Evolutionary conservation across 768 basidiomycete genomes (phyloP).

Genomic region (Rubroboletus satanas): DNA sequence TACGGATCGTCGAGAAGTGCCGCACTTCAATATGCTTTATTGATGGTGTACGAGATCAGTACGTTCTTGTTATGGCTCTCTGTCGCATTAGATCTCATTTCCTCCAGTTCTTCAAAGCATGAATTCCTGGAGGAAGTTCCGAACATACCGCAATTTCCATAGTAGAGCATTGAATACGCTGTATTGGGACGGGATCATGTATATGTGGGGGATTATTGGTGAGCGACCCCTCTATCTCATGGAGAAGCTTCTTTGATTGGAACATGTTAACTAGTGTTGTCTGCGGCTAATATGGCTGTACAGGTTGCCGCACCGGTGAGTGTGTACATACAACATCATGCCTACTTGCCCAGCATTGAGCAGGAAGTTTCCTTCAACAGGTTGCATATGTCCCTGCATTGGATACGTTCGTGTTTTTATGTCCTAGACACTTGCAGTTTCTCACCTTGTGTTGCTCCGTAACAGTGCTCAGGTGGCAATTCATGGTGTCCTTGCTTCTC

Average conservation of each 20-base stretch:
- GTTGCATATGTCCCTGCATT: constrained; percentile 10
- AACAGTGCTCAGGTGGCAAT: constrained; percentile 27
- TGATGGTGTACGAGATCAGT: constrained; percentile 22
- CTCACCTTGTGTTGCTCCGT: constrained; percentile 3
- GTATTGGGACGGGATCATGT: constrained; percentile 26
- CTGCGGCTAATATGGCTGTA: constrained; percentile 11
- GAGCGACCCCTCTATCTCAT: not conserved
- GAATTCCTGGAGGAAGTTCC: constrained; percentile 23
- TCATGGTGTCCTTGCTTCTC: constrained; percentile 24
- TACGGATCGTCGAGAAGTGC: constrained; percentile 11
- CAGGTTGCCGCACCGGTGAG: constrained; percentile 19
- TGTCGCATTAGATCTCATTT: not conserved
- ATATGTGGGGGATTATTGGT: constrained; percentile 25
- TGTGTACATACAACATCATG: not conserved
- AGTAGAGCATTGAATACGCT: constrained; percentile 19
- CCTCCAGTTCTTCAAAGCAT: constrained; percentile 21
- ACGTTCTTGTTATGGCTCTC: not conserved
- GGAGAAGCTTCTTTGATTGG: not conserved
- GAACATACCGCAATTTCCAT: constrained; percentile 13
- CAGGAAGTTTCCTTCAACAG: not conserved
- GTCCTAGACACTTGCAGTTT: not conserved
- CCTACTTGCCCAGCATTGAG: not conserved
- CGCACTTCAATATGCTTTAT: constrained; percentile 10
- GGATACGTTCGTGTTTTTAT: constrained; percentile 18
- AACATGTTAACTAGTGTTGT: constrained; percentile 6